A percentile compares a stretch with the other conserved stretches of the same genome.
phyloP scores from a whole-genome alignment of 305 asterid genomes.

The Solanum hybrid region DNA sequence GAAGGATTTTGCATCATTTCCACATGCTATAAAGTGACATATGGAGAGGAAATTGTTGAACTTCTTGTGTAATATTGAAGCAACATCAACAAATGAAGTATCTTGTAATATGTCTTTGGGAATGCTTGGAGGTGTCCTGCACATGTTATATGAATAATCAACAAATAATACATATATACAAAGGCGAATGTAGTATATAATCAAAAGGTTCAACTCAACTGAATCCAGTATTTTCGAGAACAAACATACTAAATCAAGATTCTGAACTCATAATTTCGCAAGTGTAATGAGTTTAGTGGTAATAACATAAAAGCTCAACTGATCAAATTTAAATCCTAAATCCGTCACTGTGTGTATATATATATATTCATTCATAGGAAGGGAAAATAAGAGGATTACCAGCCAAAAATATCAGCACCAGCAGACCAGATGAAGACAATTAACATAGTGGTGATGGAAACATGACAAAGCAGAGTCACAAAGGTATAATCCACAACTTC shows the following conservation, averaged over 20 bases:
- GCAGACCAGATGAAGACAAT: slow-evolving; percentile 45
- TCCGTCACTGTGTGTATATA: background rate
- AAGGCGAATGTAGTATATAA: background rate
- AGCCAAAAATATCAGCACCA: slow-evolving; percentile 24
- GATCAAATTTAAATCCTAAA: background rate
- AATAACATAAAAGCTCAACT: background rate
- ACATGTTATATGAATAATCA: background rate
- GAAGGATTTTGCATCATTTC: slow-evolving; percentile 37
- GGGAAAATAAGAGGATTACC: slow-evolving; percentile 10
- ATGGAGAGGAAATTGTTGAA: slow-evolving; percentile 20
- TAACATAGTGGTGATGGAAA: slow-evolving; percentile 41
- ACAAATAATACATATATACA: background rate
- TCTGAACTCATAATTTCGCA: background rate
- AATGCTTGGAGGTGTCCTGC: slow-evolving; percentile 43
- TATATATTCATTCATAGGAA: background rate
- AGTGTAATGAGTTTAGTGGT: background rate
- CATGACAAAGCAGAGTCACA: slow-evolving; percentile 39
- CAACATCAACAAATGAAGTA: slow-evolving; percentile 24
- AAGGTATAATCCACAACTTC: slow-evolving; percentile 44
- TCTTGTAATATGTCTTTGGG: slow-evolving; percentile 24
- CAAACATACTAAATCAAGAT: background rate
- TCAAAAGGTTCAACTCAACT: background rate
- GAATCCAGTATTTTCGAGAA: background rate
- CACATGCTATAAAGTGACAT: slow-evolving; percentile 33
- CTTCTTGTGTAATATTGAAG: slow-evolving; percentile 23